Evolutionary conservation across 2,329 filamentous ascomycete species (phyloP).

Genomic region (Fusarium buharicum): DNA sequence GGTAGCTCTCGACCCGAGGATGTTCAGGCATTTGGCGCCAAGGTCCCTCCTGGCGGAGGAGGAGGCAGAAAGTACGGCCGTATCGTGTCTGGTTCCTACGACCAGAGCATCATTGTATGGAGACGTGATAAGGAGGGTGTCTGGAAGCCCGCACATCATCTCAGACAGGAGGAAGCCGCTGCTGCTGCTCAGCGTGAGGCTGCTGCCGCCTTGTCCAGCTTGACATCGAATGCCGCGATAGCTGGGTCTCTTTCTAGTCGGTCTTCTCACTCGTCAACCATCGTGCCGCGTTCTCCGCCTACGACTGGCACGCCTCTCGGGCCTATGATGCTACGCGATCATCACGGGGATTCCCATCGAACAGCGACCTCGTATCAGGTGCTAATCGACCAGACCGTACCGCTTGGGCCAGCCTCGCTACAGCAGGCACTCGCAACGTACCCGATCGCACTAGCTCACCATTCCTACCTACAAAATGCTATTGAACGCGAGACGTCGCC

Average conservation of each 20-base stretch:
- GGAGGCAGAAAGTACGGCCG: slow-evolving; percentile 89
- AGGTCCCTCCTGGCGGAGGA: slow-evolving; percentile 88
- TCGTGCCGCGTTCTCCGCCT: slow-evolving; percentile 18
- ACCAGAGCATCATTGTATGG: slow-evolving; percentile 97
- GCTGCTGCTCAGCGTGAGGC: slow-evolving; percentile 57
- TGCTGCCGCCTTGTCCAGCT: slow-evolving; percentile 24
- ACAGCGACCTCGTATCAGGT: slow-evolving; percentile 57
- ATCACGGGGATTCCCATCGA: slow-evolving; percentile 43
- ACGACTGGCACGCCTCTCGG: slow-evolving; percentile 19
- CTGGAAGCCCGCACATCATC: slow-evolving; percentile 81
- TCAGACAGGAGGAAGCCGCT: slow-evolving; percentile 79
- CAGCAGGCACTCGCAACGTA: slow-evolving; percentile 58
- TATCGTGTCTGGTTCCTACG: slow-evolving; percentile 98
- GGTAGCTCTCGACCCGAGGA: slow-evolving; percentile 80
- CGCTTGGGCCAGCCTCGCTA: slow-evolving; percentile 60
- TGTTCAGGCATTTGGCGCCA: slow-evolving; percentile 83
- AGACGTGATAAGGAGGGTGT: slow-evolving; percentile 83
- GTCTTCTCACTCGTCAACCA: slow-evolving; percentile 14
- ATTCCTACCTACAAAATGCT: slow-evolving; percentile 59
- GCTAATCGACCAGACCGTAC: slow-evolving; percentile 65
- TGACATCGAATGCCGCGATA: slow-evolving; percentile 25
- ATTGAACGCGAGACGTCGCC: slow-evolving; percentile 64
- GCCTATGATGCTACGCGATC: slow-evolving; percentile 40
- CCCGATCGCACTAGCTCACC: slow-evolving; percentile 61
- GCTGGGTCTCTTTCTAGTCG: slow-evolving; percentile 19